Base-by-base conservation (phyloP, 345 rosid species). In the Rhizophora apiculata region DNA sequence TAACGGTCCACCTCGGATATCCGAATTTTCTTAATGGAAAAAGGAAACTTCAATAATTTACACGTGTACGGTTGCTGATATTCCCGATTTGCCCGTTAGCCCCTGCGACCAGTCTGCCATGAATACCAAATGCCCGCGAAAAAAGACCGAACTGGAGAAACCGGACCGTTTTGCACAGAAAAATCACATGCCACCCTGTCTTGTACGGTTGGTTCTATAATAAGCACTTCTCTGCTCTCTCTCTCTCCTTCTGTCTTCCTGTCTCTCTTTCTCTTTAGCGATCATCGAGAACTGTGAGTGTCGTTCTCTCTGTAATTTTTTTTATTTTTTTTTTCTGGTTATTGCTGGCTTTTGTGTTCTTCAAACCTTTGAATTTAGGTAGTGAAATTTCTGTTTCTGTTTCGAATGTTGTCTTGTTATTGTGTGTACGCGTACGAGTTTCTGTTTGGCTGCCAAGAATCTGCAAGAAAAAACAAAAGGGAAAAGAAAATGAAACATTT, bases 361-460 rank as follows among this genome's bases (percentile, higher is more conserved):
- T 43, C 1, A 11, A 39, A 39, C 46, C 16, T 43, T 39, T 9
- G 15, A 4, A 60, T 30, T 60, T 22, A 1, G 32, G 9, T 8
- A 10, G 16, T 22, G 8, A 11, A 10, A 19, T 27, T 49, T 64
- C 21, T 1, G 19, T 27, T 49, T 64, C 21, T 1, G 39, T 27
- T 26, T 16, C 29, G 16, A 27, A 39, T 39, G 3, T 64, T 6
- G 2, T 49, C 19, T 43, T 20, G 3, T 8, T 9, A 24, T 24
- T 24, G 4, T 10, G 1, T 4, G 5, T 20, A 8, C 10, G 16
- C 10, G 53, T 52, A 51, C 29, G n/a, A 26, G 53, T 43, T 37
- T 63, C 53, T 71, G 63, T 63, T 71, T 43, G 63, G 68, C 29
- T 71, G 39, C 68, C 56, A 30, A 53, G 54, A 70, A 62, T 62